These are phyloP conservation scores for Hanseniaspora vineae DNA, from an alignment of 805 yeast species.

Conservation along the genomic window DNA sequence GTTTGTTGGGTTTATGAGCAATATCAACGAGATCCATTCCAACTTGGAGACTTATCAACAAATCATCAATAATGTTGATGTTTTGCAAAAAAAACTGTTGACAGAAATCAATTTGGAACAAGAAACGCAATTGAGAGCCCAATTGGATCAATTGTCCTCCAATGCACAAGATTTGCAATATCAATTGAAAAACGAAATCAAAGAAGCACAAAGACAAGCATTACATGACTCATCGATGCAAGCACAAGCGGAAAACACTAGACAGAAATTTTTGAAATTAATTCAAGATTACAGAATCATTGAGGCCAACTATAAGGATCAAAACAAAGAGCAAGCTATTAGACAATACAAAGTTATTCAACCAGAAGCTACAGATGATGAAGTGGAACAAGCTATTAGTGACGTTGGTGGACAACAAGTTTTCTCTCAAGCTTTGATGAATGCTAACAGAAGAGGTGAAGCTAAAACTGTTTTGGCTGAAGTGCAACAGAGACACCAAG, in stretches of 20 bases:
- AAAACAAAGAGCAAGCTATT: constrained; percentile 76
- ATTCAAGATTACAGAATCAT: constrained; percentile 79
- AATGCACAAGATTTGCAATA: constrained; percentile 73
- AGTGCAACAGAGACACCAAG: constrained; percentile 92
- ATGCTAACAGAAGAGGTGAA: constrained; percentile 83
- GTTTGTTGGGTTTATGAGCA: constrained; percentile 54
- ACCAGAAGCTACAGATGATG: constrained; percentile 73
- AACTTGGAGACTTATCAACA: constrained; percentile 59
- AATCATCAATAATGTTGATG: constrained; percentile 55
- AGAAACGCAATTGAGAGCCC: constrained; percentile 54
- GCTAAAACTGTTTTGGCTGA: constrained; percentile 91
- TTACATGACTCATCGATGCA: constrained; percentile 72
- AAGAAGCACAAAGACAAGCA: constrained; percentile 59
- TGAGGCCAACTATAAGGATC: constrained; percentile 77
- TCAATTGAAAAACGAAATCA: constrained; percentile 62
- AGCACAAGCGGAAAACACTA: constrained; percentile 58
- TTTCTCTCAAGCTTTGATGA: constrained; percentile 83
- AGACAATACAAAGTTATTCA: constrained; percentile 85
- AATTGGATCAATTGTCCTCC: constrained; percentile 61
- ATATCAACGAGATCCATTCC: constrained; percentile 54
- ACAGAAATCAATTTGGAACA: constrained; percentile 63
- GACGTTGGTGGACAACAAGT: constrained; percentile 81
- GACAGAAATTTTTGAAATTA: constrained; percentile 70
- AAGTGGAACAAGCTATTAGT: constrained; percentile 74
- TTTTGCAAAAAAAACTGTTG: constrained; percentile 55